Evolutionary conservation across 2,329 filamentous ascomycete species (phyloP), one percentile per base, ranked within the genome.

Genomic region (Shiraia sp.): DNA sequence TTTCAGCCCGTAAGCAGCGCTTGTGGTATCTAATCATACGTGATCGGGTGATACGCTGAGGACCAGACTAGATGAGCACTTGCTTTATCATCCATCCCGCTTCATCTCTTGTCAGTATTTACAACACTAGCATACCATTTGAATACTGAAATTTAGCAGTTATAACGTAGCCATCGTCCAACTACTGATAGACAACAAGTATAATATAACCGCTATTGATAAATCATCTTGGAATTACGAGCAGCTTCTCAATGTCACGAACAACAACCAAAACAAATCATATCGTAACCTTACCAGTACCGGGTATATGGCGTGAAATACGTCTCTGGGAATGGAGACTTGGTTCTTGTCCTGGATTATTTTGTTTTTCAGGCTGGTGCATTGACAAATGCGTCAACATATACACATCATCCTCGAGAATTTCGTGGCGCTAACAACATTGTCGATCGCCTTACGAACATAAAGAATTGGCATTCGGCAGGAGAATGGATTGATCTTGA

Each of bases 31-130:
- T n/a, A n/a, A n/a, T n/a, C n/a, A n/a, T n/a, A n/a, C n/a, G n/a
- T n/a, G n/a, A n/a, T n/a, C n/a, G n/a, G n/a, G n/a, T n/a, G n/a
- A n/a, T n/a, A n/a, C n/a, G n/a, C n/a, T n/a, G n/a, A n/a, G n/a
- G n/a, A n/a, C n/a, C n/a, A n/a, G n/a, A n/a, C n/a, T n/a, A n/a
- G n/a, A n/a, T n/a, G n/a, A n/a, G n/a, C n/a, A 7, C 36, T 39
- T 12, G 14, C 13, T 10, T 4, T 39, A 8, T 12, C 36, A 3
- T 17, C 28, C 8, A 22, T 39, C 16, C 26, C 27, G 12, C 29
- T 39, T 13, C 36, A 39, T 31, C 27, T 32, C 12, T 30, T 39
- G 26, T 39, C 31, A 39, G 36, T n/a, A n/a, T n/a, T n/a, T n/a
- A n/a, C n/a, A n/a, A n/a, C n/a, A n/a, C n/a, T n/a, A n/a, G n/a